A percentile compares a stretch with the other conserved stretches of the same genome.
phyloP scores from a whole-genome alignment of 2,329 filamentous ascomycete species.

The Cylindrodendrum hubeiense region DNA sequence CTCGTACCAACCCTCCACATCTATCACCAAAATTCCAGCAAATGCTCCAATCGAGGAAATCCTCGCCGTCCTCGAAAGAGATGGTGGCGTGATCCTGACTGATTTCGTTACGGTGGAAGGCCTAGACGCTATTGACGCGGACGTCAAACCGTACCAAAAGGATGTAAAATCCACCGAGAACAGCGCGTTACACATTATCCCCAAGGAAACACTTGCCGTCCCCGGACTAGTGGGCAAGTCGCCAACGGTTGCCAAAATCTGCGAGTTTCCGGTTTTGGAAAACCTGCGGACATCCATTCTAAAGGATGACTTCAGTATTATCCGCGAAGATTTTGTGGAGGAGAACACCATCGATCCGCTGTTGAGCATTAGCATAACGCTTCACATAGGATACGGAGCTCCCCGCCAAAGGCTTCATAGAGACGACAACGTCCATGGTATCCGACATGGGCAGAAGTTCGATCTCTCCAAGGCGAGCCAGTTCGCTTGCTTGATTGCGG shows the following conservation, averaged over 20 bases:
- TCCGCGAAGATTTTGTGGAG: neutral
- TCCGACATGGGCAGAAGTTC: neutral
- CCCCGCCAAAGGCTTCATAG: neutral
- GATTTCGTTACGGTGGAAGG: neutral
- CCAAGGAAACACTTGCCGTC: neutral
- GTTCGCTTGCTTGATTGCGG: neutral
- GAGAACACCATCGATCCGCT: neutral
- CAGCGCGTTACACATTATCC: neutral
- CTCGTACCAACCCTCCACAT: neutral
- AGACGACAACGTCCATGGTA: neutral
- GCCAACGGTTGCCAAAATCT: neutral
- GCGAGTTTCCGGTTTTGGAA: neutral
- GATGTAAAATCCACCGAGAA: neutral
- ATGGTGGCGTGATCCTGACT: neutral
- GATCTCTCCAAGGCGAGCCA: neutral
- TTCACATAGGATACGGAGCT: neutral
- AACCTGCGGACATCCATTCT: neutral
- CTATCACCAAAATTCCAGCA: neutral
- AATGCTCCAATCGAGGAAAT: neutral
- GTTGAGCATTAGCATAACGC: constrained; percentile 1
- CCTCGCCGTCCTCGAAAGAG: neutral
- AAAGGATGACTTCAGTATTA: neutral
- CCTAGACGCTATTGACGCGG: neutral
- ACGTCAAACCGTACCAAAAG: neutral
- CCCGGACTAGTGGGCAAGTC: neutral